These are phyloP conservation scores for Pyricularia pennisetigena DNA, from an alignment of 2,329 filamentous ascomycete species.

Conservation along the genomic window DNA sequence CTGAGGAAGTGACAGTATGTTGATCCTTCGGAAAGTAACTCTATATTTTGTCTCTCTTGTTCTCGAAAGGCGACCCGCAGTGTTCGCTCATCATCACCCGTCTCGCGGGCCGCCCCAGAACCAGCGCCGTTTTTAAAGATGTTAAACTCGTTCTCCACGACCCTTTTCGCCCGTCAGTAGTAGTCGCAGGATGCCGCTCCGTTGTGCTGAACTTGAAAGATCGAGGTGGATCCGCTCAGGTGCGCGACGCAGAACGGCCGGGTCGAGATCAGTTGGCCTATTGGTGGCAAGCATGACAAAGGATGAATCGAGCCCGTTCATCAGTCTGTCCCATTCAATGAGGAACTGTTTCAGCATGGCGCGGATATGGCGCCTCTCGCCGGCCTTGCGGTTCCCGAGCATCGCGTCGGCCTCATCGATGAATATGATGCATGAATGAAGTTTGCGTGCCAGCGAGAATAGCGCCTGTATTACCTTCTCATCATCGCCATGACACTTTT, in stretches of 20 bases:
- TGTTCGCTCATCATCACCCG: neutral
- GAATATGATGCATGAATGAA: slow-evolving; percentile 19
- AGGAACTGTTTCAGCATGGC: slow-evolving; percentile 17
- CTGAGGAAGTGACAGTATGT: too few species aligned
- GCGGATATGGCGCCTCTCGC: slow-evolving; percentile 1
- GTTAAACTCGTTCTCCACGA: neutral
- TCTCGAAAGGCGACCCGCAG: neutral
- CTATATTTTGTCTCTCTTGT: neutral
- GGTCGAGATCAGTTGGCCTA: slow-evolving; percentile 20
- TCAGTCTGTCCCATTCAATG: slow-evolving; percentile 16
- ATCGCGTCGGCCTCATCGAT: slow-evolving; percentile 17
- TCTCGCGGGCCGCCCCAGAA: neutral
- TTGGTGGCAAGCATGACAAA: slow-evolving; percentile 20
- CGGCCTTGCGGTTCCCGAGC: slow-evolving; percentile 4
- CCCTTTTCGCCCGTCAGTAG: slow-evolving; percentile 33
- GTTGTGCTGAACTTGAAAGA: slow-evolving; percentile 32
- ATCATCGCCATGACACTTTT: slow-evolving; percentile 12
- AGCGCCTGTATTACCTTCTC: slow-evolving; percentile 18
- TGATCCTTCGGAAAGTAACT: neutral
- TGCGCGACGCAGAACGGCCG: slow-evolving; percentile 38
- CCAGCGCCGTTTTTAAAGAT: neutral
- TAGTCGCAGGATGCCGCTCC: slow-evolving; percentile 35
- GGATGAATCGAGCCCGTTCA: slow-evolving; percentile 5
- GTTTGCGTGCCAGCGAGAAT: slow-evolving; percentile 15
- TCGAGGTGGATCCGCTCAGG: slow-evolving; percentile 37